A percentile compares a stretch with the other conserved stretches of the same genome.
Evolutionary conservation across 106 monocot genomes (phyloP).

Genomic region (Dioscorea alata): DNA sequence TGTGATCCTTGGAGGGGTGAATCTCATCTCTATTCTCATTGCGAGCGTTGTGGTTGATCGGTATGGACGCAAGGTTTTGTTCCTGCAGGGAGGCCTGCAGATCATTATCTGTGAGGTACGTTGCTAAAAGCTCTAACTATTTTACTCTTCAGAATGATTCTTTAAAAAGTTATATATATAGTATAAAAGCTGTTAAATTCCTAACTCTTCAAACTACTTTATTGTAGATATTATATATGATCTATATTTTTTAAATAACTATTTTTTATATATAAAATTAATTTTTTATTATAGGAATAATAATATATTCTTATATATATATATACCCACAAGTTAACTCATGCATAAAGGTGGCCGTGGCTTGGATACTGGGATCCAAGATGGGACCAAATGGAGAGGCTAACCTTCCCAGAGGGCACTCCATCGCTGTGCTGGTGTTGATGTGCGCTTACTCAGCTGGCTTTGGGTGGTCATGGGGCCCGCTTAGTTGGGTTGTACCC

Average conservation of each 20-base stretch:
- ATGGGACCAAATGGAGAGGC: constrained; percentile 1
- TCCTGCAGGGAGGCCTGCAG: constrained; percentile 35
- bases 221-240: no score
- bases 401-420: constrained; percentile 5
- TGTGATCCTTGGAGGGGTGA: constrained; percentile 21
- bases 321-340: no score
- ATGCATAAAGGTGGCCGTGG: constrained; percentile 18
- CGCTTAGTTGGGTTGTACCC: constrained; percentile 49
- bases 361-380: constrained; percentile 24
- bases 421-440: constrained; percentile 26
- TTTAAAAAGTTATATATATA: no score
- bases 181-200: no score
- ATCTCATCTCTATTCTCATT: neutral
- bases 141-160: no score
- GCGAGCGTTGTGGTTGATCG: constrained; percentile 20
- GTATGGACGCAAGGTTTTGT: constrained; percentile 31
- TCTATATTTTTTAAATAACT: no score
- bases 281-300: no score
- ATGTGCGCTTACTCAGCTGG: constrained; percentile 38
- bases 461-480: constrained; percentile 63
- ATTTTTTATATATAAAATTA: no score
- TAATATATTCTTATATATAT: no score
- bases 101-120: constrained; percentile 39
- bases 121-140: no score
- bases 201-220: no score